Conservation (phyloP, 140 eudicot genomes). For the Ambrosia hybrid region DNA sequence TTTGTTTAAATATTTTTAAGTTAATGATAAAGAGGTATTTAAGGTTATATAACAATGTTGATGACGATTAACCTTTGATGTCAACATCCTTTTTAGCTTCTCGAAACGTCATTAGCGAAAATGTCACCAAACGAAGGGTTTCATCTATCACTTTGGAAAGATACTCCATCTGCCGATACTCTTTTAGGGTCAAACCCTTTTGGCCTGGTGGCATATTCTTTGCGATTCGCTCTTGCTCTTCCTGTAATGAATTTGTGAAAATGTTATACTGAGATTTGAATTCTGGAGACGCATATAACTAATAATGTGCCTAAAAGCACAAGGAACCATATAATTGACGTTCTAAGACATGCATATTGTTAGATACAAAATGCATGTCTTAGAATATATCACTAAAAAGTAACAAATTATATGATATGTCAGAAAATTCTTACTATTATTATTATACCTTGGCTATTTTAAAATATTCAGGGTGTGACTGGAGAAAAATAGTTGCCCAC, state of each 20-base stretch:
- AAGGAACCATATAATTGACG: background rate
- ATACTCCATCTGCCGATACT: conserved; percentile 72
- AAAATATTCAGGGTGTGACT: conserved; percentile 57
- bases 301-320: background rate
- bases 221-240: conserved; percentile 67
- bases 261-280: background rate
- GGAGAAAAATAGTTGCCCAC: conserved; percentile 74
- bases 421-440: background rate
- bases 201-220: conserved; percentile 56
- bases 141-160: conserved; percentile 81
- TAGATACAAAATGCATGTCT: background rate
- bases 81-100: conserved; percentile 68
- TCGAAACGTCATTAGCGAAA: conserved; percentile 68
- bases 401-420: background rate
- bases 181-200: conserved; percentile 62
- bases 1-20: background rate
- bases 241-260: conserved; percentile 35
- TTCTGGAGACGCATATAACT: background rate
- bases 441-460: conserved; percentile 65
- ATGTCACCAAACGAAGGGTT: conserved; percentile 71
- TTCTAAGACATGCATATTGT: conserved; percentile 2
- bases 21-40: background rate
- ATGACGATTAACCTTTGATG: conserved; percentile 46
- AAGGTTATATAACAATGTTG: background rate
- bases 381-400: background rate